phyloP scores from a whole-genome alignment of 345 rosid genomes.

The Salix suchowensis region DNA sequence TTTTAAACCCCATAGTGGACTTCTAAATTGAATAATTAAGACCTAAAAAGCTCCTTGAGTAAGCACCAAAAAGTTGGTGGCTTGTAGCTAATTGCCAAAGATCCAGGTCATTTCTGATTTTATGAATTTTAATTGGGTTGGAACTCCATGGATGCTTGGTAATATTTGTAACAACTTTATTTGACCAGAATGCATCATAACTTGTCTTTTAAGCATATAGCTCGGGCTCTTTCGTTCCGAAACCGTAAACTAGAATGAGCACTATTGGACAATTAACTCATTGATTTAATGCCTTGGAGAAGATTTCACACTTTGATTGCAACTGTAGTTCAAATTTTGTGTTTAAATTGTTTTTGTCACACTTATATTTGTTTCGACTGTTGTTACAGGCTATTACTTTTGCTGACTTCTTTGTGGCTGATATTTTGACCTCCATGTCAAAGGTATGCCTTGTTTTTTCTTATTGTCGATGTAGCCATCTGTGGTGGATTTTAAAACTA shows the following conservation, averaged over 20 bases:
- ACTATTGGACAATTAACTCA: background rate
- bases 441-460: slow-evolving; percentile 51
- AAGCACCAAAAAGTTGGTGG: background rate
- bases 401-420: slow-evolving; percentile 90
- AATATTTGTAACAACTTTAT: background rate
- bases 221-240: no score
- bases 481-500: background rate
- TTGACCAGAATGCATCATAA: background rate
- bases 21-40: background rate
- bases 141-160: background rate
- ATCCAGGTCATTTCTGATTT: background rate
- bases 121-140: background rate
- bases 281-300: background rate
- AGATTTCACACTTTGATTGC: background rate
- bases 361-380: background rate
- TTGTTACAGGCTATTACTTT: slow-evolving; percentile 68
- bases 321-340: background rate
- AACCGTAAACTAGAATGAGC: background rate
- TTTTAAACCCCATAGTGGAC: slow-evolving; percentile 7
- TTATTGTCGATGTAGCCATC: background rate
- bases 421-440: slow-evolving; percentile 89
- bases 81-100: background rate
- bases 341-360: no score
- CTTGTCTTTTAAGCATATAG: no score
- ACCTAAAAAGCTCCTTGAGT: background rate